Evolutionary conservation across 208 protist genomes (phyloP), one percentile per base, ranked within the genome.

Genomic region (Trypanosoma cruzi): DNA sequence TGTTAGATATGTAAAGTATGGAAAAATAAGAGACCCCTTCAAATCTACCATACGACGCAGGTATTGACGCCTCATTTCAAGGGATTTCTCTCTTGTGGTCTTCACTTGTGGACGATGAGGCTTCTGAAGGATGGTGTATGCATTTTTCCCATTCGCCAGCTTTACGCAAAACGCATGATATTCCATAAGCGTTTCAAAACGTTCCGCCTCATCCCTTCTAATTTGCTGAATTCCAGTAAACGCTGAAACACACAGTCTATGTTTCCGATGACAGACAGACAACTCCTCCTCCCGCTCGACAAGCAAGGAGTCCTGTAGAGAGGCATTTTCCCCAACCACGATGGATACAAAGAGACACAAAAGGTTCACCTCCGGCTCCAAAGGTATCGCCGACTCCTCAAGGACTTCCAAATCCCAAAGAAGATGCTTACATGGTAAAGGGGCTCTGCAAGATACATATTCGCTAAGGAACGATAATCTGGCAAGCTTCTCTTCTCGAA

Each of bases 381-480:
- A 65, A 14, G 52, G 66, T 22, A 86, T 74, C 40, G 68, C 64
- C 10, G 85, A 91, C 65, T 79, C 65, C 76, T 79, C 70, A 20
- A 85, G 69, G 48, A 91, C 68, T 63, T 88, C 77, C 44, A 81
- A 63, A 50, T 90, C 84, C 55, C 69, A 82, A 14, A 59, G 61
- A 26, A 86, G 57, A 57, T 76, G 82, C 10, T 62, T 50, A 44
- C 84, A 90, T 28, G 84, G 75, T 16, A 71, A 37, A 14, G 84
- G 84, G 46, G 68, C 64, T n/a, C 29, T 31, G 61, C 85, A 91
- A 4, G 85, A 91, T 5, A 83, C 49, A 62, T 86, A 91, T 31
- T 78, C 46, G 22, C 67, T 74, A 1, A 93, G 69, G 1, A 93
- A 31, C 16, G 0, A 29, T 1, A 79, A 36, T 8, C 87, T 73